Evolutionary conservation across 2,329 filamentous ascomycete species (phyloP), one percentile per base, ranked within the genome.

Genomic region (Grosmannia serpens): DNA sequence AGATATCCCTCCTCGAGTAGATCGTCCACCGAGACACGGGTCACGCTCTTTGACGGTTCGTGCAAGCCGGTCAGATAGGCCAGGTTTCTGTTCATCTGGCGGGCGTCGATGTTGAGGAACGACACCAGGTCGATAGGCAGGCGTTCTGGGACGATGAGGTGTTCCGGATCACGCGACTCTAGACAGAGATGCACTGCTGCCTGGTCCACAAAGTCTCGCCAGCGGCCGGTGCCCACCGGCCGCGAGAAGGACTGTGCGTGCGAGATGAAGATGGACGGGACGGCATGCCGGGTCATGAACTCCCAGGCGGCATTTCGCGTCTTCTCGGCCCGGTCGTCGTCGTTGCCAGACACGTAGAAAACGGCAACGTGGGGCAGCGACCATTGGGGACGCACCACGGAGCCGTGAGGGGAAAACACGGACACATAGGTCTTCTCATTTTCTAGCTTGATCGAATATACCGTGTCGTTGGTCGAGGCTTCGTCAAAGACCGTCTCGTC

Each of bases 31-130:
- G 27, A 2, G 47, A 31, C 44, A n/a, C 5, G 13, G 15, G 31
- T 20, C 2, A 17, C 22, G 15, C 20, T 13, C 13, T 55, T 46
- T 22, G 22, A 27, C 7, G 22, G 29, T 35, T 70, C 67, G 15
- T 65, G 62, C 33, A 75, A 64, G 4, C 72, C 71, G 9, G 77
- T 78, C 46, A 80, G 66, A 58, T 74, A 75, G n/a, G 77, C 75
- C 26, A 80, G 65, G 62, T 79, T 78, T 60, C 77, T 71, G 64
- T 80, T 80, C 72, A 80, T 75, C 66, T 80, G 77, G 54, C 77
- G 71, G 31, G 75, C 73, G 63, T 80, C 77, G 60, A 80, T 75
- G 60, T 76, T 76, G 58, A 76, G 68, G 62, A 80, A 80, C 13
- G 75, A 77, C 2, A 66, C 65, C 22, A 78, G 66, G 62, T 80